phyloP scores from a whole-genome alignment of 768 basidiomycete genomes.

The Leccinum sublutescens region DNA sequence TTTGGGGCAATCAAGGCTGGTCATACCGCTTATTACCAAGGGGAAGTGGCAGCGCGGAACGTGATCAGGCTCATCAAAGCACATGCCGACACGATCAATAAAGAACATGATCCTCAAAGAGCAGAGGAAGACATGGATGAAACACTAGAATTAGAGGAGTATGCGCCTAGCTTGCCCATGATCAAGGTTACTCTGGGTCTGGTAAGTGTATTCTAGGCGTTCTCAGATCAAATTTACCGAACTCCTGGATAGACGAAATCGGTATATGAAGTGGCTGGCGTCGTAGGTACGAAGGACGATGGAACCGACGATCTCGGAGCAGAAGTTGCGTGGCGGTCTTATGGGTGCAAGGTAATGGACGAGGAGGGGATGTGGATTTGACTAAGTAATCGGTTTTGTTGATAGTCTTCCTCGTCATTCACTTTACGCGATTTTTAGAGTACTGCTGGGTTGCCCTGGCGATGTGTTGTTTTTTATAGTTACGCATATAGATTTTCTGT shows the following conservation, averaged over 20 bases:
- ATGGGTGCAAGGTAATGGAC: conserved; percentile 41
- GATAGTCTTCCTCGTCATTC: not conserved
- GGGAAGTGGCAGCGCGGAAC: conserved; percentile 53
- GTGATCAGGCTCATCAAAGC: conserved; percentile 44
- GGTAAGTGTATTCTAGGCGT: conserved; percentile 31
- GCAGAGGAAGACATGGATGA: not conserved
- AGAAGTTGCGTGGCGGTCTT: conserved; percentile 44
- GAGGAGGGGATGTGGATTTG: conserved; percentile 15
- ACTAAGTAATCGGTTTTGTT: not conserved
- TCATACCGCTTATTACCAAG: conserved; percentile 54
- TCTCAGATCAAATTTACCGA: not conserved
- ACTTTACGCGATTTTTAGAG: not conserved
- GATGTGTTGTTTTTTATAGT: not conserved
- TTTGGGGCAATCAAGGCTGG: conserved; percentile 64
- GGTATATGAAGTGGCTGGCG: conserved; percentile 46
- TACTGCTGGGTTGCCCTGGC: not conserved
- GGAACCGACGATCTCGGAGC: conserved; percentile 49
- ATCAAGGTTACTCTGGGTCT: conserved; percentile 66
- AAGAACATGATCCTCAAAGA: not conserved
- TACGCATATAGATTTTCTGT: not conserved
- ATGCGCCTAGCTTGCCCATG: conserved; percentile 45
- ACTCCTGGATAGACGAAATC: conserved; percentile 33
- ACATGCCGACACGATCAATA: not conserved
- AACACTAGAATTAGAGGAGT: conserved; percentile 37
- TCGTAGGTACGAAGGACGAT: conserved; percentile 44